These are phyloP conservation scores for Emmonsia crescens DNA, from an alignment of 2,329 filamentous ascomycete species.

Conservation along the genomic window DNA sequence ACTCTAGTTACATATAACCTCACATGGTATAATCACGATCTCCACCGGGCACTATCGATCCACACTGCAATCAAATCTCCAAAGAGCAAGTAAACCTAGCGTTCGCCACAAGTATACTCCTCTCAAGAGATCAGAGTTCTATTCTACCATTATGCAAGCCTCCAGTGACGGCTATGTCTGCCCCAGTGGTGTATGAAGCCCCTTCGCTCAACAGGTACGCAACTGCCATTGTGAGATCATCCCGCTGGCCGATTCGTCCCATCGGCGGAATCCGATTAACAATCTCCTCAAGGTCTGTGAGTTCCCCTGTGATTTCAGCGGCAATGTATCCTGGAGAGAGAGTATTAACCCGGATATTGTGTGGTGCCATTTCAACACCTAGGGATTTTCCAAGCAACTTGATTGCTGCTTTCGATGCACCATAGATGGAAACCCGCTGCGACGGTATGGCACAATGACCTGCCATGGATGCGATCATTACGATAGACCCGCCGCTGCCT, in stretches of 20 bases:
- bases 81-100: not conserved
- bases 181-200: slow-evolving; percentile 33
- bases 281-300: not conserved
- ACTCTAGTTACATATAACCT: not conserved
- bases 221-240: not conserved
- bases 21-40: not conserved
- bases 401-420: slow-evolving; percentile 35
- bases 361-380: slow-evolving; percentile 27
- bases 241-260: not conserved
- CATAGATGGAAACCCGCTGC: slow-evolving; percentile 34
- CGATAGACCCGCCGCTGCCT: slow-evolving; percentile 29
- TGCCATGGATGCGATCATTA: slow-evolving; percentile 31
- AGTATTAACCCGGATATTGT: slow-evolving; percentile 30
- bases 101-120: not conserved
- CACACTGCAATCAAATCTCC: not conserved
- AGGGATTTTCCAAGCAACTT: slow-evolving; percentile 25
- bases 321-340: slow-evolving; percentile 25
- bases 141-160: slow-evolving; percentile 33
- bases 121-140: not conserved
- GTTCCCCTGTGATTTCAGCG: not conserved
- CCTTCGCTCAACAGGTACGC: slow-evolving; percentile 30
- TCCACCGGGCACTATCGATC: not conserved
- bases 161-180: slow-evolving; percentile 38
- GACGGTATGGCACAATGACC: slow-evolving; percentile 28
- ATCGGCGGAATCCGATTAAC: not conserved